Conservation (phyloP, 2,329 filamentous ascomycete species). For the Fonsecaea monophora region DNA sequence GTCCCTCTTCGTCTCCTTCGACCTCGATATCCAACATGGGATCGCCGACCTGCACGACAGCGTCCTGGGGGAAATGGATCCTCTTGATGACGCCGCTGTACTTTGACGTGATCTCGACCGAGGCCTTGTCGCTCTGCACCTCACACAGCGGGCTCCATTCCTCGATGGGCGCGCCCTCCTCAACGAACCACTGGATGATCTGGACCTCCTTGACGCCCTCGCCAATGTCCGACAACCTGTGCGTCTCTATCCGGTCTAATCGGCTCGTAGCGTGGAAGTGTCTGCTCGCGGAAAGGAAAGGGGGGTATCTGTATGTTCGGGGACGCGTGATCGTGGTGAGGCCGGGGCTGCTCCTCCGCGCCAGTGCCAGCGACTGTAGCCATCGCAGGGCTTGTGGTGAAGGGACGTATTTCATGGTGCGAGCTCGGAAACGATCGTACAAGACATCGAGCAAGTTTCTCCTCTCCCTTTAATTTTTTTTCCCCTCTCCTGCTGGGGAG, state of each 20-base stretch:
- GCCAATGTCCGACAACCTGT: slow-evolving; percentile 39
- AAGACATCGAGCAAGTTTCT: not conserved
- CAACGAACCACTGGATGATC: slow-evolving; percentile 99
- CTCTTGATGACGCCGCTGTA: slow-evolving; percentile 97
- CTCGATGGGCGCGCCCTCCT: slow-evolving; percentile 92
- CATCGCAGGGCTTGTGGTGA: slow-evolving; percentile 33
- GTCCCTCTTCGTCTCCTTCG: slow-evolving; percentile 35
- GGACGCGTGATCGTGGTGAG: slow-evolving; percentile 7
- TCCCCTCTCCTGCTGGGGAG: no score
- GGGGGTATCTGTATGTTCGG: slow-evolving; percentile 22
- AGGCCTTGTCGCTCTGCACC: slow-evolving; percentile 96
- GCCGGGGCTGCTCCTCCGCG: not conserved
- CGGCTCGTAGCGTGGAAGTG: slow-evolving; percentile 34
- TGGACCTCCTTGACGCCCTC: slow-evolving; percentile 96
- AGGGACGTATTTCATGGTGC: slow-evolving; percentile 32
- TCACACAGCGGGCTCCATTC: slow-evolving; percentile 98
- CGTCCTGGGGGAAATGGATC: slow-evolving; percentile 91
- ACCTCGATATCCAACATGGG: slow-evolving; percentile 40
- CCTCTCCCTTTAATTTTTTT: not conserved
- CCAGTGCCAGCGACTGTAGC: slow-evolving; percentile 22
- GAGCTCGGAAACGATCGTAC: not conserved
- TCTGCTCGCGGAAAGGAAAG: slow-evolving; percentile 29
- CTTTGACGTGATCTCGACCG: slow-evolving; percentile 87
- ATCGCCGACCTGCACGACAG: slow-evolving; percentile 87
- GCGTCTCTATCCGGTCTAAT: slow-evolving; percentile 36